A percentile compares a stretch with the other conserved stretches of the same genome.
phyloP scores from a whole-genome alignment of 495 filamentous ascomycete genomes.

The Hyaloscypha bicolor region DNA sequence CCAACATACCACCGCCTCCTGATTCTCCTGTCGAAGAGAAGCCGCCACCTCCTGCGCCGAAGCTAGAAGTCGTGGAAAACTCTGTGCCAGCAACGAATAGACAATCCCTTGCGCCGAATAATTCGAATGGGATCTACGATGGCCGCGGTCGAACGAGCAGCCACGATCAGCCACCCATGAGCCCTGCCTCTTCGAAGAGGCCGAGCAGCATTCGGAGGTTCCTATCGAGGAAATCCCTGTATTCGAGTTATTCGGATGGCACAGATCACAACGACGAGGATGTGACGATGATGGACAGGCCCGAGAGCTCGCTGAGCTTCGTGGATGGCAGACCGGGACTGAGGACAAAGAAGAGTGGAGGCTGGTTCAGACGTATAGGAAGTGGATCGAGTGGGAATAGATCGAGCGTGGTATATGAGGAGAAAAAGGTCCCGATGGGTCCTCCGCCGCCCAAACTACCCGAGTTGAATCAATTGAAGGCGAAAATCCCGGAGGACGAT shows the following conservation, averaged over 20 bases:
- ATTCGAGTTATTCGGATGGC: constrained; percentile 37
- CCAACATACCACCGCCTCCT: constrained; percentile 58
- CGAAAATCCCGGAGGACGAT: constrained; percentile 43
- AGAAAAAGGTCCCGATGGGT: constrained; percentile 37
- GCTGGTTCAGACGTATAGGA: constrained; percentile 31
- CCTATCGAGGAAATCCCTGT: constrained; percentile 40
- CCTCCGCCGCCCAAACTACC: constrained; percentile 63
- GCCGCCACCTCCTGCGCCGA: constrained; percentile 30
- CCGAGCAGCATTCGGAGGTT: constrained; percentile 42
- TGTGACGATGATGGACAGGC: constrained; percentile 37
- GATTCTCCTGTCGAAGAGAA: constrained; percentile 46
- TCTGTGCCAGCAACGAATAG: constrained; percentile 11
- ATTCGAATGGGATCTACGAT: constrained; percentile 21
- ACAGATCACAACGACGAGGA: constrained; percentile 36
- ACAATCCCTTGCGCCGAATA: neutral
- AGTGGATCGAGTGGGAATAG: constrained; percentile 17
- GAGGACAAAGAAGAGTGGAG: constrained; percentile 28
- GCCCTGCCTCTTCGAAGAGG: constrained; percentile 27
- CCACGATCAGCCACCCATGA: constrained; percentile 25
- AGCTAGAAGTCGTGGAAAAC: neutral
- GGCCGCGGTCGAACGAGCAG: constrained; percentile 28
- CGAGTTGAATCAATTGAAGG: constrained; percentile 55
- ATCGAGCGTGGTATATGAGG: constrained; percentile 33
- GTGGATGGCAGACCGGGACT: constrained; percentile 1
- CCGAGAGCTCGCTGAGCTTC: constrained; percentile 30